Evolutionary conservation across 2,329 filamentous ascomycete genomes (phyloP), one percentile per base, ranked within the genome.

Genomic region (Macroventuria anomochaeta): DNA sequence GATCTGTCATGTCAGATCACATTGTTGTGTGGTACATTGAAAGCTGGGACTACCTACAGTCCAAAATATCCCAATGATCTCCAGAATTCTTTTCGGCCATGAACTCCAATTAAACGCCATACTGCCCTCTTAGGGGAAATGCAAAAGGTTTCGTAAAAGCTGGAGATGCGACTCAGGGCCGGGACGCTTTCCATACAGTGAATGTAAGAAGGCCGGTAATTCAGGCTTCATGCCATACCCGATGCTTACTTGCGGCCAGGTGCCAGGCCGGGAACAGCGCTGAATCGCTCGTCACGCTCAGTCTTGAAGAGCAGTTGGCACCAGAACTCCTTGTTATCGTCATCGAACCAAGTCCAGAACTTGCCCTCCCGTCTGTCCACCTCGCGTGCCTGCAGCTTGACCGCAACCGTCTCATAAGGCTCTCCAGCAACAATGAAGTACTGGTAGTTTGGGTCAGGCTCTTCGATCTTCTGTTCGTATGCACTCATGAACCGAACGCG

Each of bases 291-390:
- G 78, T 97, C 95, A 60, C 95, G 86, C 81, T 99, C 95, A 32
- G 95, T 97, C 85, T 97, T 95, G 79, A 97, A 99, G 81, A 97
- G 90, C 62, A 99, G 84, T 81, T 97, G 95, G 33, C 97, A 85
- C 91, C 92, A 97, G 73, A 96, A 99, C 80, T 97, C 93, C 81
- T 96, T 96, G 59, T 88, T 87, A 75, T 99, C 95, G 56, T 89
- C 88, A 77, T 99, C 95, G 81, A 93, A 99, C 87, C 93, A 97
- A 47, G 86, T 89, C 84, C 93, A 99, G 76, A 93, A 95, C 68
- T 88, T 85, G 52, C 90, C 93, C 63, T 96, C 92, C 20, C 90
- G 84, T 67, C 92, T 85, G 78, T 99, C 95, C 55, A 99, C 87
- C 80, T 97, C 95, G 55, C 91, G 83, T 5, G 93, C 91, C 75